Evolutionary conservation across 2,329 filamentous ascomycete genomes (phyloP).

Genomic region (Botrytis paeoniae): DNA sequence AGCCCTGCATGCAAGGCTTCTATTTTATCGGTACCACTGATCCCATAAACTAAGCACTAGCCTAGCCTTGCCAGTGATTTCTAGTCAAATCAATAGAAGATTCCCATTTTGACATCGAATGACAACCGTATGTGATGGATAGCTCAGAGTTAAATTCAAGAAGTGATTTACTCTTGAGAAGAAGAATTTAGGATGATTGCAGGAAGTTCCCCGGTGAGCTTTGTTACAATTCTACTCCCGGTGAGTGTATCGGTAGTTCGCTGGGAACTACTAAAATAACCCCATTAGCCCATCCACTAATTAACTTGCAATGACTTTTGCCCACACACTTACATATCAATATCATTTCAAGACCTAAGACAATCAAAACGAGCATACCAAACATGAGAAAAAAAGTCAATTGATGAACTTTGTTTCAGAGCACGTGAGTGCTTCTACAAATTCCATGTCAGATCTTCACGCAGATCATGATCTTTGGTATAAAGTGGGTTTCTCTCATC

Average conservation of each 20-base stretch:
- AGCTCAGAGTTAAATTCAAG: no score
- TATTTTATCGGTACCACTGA: no score
- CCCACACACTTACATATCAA: not conserved
- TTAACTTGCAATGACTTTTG: not conserved
- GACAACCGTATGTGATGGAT: no score
- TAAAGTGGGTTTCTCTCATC: not conserved
- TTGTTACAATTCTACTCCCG: no score
- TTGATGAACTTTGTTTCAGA: not conserved
- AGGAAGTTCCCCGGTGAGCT: no score
- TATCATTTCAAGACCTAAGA: not conserved
- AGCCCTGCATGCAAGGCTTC: slow-evolving; percentile 6
- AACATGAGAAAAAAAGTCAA: not conserved
- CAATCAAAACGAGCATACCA: not conserved
- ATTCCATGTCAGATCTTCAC: not conserved
- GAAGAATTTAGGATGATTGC: no score
- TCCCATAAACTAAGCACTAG: no score
- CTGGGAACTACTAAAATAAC: not conserved
- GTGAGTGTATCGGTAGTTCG: no score
- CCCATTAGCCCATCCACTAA: not conserved
- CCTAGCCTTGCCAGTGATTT: no score
- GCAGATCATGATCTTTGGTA: not conserved
- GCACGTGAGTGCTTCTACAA: not conserved
- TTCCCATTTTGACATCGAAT: no score
- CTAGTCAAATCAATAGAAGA: no score
- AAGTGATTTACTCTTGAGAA: no score